Conservation (phyloP, 495 filamentous ascomycete genomes). For the Podospora appendiculata region DNA sequence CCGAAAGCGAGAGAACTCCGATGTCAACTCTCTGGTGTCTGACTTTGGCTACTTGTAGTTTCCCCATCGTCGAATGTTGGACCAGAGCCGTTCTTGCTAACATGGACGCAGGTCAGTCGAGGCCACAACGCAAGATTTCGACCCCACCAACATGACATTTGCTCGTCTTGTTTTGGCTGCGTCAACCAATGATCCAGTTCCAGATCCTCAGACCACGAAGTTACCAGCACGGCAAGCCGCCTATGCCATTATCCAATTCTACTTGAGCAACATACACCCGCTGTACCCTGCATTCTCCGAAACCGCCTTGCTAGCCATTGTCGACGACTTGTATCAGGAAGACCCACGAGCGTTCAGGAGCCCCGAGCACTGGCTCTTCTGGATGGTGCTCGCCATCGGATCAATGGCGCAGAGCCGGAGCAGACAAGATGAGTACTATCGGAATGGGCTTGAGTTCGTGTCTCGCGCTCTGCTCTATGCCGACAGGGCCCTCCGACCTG, state of each 20-base stretch:
- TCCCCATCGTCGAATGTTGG: background rate
- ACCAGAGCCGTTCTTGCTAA: conserved; percentile 2
- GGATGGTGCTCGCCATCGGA: conserved; percentile 80
- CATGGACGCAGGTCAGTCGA: conserved; percentile 62
- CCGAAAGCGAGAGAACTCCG: conserved; percentile 56
- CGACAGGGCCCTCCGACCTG: conserved; percentile 74
- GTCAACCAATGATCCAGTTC: conserved; percentile 56
- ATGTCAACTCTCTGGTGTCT: conserved; percentile 72
- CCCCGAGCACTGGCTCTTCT: conserved; percentile 75
- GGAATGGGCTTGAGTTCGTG: conserved; percentile 58
- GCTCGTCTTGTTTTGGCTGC: conserved; percentile 72
- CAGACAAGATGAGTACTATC: conserved; percentile 54
- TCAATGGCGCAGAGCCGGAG: conserved; percentile 63
- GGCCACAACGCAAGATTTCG: conserved; percentile 85
- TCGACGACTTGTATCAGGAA: conserved; percentile 69
- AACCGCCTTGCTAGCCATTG: conserved; percentile 61
- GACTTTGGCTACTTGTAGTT: conserved; percentile 73
- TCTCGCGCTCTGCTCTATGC: conserved; percentile 64
- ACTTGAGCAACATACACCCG: conserved; percentile 70
- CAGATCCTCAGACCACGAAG: conserved; percentile 42
- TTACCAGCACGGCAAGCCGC: conserved; percentile 61
- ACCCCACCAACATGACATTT: conserved; percentile 79
- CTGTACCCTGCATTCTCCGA: conserved; percentile 77
- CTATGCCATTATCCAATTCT: conserved; percentile 64
- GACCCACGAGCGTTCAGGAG: conserved; percentile 54